Conservation (phyloP, 345 rosid genomes). For the Syzygium jambos region DNA sequence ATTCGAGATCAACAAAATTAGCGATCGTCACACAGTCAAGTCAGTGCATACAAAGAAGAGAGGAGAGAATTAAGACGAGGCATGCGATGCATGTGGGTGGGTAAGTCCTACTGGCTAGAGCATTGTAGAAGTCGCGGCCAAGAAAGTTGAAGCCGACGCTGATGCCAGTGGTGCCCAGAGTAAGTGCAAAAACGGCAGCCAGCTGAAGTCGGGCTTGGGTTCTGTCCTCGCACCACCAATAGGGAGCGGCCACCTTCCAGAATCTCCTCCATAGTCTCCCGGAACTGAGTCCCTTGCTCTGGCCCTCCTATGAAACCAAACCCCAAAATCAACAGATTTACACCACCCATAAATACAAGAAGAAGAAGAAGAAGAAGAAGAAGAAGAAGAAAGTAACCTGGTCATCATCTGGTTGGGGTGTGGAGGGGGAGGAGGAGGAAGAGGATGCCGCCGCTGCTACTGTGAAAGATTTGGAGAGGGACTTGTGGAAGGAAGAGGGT, state of each 20-base stretch:
- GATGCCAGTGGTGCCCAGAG: constrained; percentile 83
- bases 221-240: constrained; percentile 80
- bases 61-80: not conserved
- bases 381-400: not conserved
- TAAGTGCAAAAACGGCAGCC: constrained; percentile 80
- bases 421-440: not conserved
- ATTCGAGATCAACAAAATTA: not conserved
- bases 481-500: not conserved
- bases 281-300: not conserved
- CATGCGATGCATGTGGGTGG: not conserved
- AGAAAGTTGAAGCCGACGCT: constrained; percentile 96
- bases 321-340: not conserved
- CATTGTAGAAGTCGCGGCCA: constrained; percentile 96
- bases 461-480: not conserved
- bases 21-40: not conserved
- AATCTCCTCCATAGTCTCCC: constrained; percentile 43
- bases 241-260: constrained; percentile 93
- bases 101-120: constrained; percentile 58
- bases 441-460: not conserved
- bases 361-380: not conserved
- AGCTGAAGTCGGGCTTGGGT: constrained; percentile 72
- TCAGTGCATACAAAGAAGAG: not conserved
- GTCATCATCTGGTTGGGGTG: not conserved
- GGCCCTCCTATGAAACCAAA: not conserved
- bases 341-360: not conserved